Evolutionary conservation across 2,329 filamentous ascomycete genomes (phyloP).

Genomic region (Periconia digitata): DNA sequence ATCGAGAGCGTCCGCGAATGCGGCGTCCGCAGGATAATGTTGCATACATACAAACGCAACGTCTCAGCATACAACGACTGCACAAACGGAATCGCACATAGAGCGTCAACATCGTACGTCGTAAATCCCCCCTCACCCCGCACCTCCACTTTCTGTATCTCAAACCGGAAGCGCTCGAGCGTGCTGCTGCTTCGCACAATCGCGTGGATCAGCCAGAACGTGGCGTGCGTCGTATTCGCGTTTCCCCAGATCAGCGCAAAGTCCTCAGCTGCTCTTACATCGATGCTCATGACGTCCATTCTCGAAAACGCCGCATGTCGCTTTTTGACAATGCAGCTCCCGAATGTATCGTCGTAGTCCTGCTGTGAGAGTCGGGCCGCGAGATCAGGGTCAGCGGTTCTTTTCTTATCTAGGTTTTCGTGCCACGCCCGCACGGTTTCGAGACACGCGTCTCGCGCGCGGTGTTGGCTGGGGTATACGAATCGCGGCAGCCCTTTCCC

Average conservation of each 20-base stretch:
- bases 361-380: not conserved
- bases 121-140: slow-evolving; percentile 7
- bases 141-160: not conserved
- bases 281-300: not conserved
- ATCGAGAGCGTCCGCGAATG: slow-evolving; percentile 21
- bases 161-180: not conserved
- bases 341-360: slow-evolving; percentile 1
- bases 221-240: not conserved
- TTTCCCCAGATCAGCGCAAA: slow-evolving; percentile 2
- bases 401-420: not conserved
- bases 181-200: slow-evolving; percentile 16
- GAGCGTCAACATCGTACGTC: slow-evolving; percentile 1
- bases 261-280: not conserved
- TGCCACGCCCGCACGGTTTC: not conserved
- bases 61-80: slow-evolving; percentile 41
- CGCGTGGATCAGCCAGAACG: slow-evolving; percentile 25
- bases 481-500: not conserved
- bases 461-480: not conserved
- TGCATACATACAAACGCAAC: slow-evolving; percentile 25
- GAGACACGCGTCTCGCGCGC: not conserved
- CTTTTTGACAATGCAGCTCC: not conserved
- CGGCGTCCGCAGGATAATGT: slow-evolving; percentile 18
- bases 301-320: not conserved
- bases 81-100: slow-evolving; percentile 18
- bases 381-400: not conserved